Base-by-base conservation (phyloP, 2,329 filamentous ascomycete genomes). In the Xylaria sp. region DNA sequence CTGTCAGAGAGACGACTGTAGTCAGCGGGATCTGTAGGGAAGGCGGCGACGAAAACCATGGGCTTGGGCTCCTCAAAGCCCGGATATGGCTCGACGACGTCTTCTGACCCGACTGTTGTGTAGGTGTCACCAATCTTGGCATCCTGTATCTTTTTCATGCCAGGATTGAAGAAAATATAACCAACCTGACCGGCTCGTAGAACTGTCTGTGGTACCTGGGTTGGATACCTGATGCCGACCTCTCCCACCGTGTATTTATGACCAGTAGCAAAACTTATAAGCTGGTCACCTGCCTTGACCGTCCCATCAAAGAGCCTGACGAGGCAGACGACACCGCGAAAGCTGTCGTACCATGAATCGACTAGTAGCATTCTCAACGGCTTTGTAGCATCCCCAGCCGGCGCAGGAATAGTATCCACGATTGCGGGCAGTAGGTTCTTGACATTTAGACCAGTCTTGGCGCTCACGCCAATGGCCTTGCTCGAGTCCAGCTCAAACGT, bases 11-110 rank as follows among this genome's bases (percentile, higher is more conserved):
- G 84, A 76, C 94, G 92, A 51, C 88, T 87, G 77, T 97, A 95
- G 79, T 97, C 93, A 74, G 90, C 85, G 74, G 97, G 94, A 76
- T 99, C 94, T 0, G 94, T 94, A 0, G 96, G 96, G 75, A 97
- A 99, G 0, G 96, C 96, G 0, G 95, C 94, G 4, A 99, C 96
- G 74, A 99, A 99, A 4, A 99, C 96, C 96, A 99, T 99, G 6
- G 94, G 92, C 80, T 99, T 97, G 1, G 96, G 95, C 79, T 99
- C 96, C 78, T 97, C 95, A 69, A 99, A 99, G 2, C 95, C 96
- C 0, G 94, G 93, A 63, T 94, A 90, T 13, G 93, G 90, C 79
- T 94, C 86, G 2, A 99, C 94, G 0, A 86, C 77, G 67, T 89
- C 88, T 81, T 97, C 93, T 26, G 84, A 89, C 2, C 93, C 94